Conservation (phyloP, 2,329 filamentous ascomycete genomes). For the Aspergillus quadricinctus region DNA sequence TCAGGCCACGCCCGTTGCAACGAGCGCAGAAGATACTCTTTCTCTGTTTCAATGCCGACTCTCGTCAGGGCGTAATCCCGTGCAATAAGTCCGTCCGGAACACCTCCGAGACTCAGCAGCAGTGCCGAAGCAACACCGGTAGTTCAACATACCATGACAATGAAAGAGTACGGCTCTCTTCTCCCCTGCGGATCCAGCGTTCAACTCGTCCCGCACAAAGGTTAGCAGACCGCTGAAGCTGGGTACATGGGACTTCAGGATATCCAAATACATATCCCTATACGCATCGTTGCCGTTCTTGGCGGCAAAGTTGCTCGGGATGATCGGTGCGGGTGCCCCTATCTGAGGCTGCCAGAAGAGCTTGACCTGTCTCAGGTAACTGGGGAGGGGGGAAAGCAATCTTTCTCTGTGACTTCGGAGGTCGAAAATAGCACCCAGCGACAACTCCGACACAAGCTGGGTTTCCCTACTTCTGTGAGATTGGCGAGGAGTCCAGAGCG, state of each 20-base stretch:
- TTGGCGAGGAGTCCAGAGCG: background rate
- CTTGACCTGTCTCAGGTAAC: no score
- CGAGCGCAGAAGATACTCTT: background rate
- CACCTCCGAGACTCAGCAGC: background rate
- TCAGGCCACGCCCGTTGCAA: background rate
- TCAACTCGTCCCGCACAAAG: background rate
- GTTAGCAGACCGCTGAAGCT: background rate
- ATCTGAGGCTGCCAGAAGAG: no score
- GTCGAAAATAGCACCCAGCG: background rate
- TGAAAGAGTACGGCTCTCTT: background rate
- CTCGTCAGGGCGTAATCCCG: background rate
- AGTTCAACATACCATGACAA: background rate
- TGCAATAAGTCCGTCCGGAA: background rate
- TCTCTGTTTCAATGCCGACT: background rate
- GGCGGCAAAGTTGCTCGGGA: background rate
- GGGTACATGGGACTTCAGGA: background rate
- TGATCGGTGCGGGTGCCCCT: background rate
- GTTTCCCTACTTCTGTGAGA: background rate
- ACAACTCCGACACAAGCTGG: background rate
- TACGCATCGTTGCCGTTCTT: background rate
- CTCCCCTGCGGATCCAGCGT: background rate
- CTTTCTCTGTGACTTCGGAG: background rate
- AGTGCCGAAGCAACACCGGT: background rate
- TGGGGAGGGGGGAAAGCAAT: background rate
- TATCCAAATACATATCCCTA: background rate